Base-by-base conservation (phyloP, 1,284 basidiomycete genomes). In the Salmacisia buchloeana region DNA sequence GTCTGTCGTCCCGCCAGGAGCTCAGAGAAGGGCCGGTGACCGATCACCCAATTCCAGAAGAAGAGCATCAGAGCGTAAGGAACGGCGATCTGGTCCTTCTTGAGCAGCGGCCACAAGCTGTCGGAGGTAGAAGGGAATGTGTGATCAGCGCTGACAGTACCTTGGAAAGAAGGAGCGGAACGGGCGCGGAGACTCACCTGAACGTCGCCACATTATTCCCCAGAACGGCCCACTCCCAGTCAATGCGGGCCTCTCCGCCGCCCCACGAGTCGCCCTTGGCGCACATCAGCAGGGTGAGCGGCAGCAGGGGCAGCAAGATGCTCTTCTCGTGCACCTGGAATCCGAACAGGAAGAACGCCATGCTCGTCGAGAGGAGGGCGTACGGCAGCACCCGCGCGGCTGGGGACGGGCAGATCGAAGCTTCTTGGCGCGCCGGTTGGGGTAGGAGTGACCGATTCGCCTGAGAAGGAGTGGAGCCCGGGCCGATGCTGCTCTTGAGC, bases 321-420 rank as follows among this genome's bases (percentile, higher is more conserved):
- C 89, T 89, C 83, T 96, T 96, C 80, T 96, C 92, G 80, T 94
- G 92, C 31, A 93, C 92, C 77, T 96, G 92, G 80, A 96, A 94
- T 6, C 92, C 93, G 81, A 96, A 94, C 27, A 97, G 83, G 82
- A 93, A 96, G 83, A 96, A 94, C 3, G 91, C 89, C 83, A 94
- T 74, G 2, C 76, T 72, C 5, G 75, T 69, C 38, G 66, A 69
- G 38, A 75, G 33, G 23, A 80, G 70, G 35, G 79, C 80, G 52
- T 78, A 79, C 3, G 70, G 76, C 3, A 79, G 66, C 60, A 79
- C 66, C 25, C 65, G 63, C 0, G 77, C 76, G 3, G 79, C 89
- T 86, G 29, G 88, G 85, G 56, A 88, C 49, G n/a, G 84, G 49
- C 49, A 54, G 21, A 54, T 54, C 12, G 49, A 54, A 27, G 49